phyloP scores from a whole-genome alignment of 2,329 filamentous ascomycete species.

The Pseudofabraea citricarpa region DNA sequence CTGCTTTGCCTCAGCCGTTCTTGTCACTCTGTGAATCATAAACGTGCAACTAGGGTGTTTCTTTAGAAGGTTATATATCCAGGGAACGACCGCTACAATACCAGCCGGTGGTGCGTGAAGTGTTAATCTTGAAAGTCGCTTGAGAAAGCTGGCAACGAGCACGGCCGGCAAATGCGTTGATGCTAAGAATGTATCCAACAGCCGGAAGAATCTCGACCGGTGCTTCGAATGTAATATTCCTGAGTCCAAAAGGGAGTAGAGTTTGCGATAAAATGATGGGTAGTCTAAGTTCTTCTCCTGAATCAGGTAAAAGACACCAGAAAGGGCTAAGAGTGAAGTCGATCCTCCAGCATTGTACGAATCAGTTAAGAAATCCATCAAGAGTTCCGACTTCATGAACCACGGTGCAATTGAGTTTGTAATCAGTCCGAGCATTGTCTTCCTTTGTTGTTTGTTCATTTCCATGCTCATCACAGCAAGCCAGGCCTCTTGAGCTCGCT shows the following conservation, averaged over 20 bases:
- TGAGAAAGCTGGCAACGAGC: slow-evolving; percentile 93
- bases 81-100: slow-evolving; percentile 84
- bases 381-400: slow-evolving; percentile 81
- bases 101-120: slow-evolving; percentile 87
- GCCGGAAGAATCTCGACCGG: slow-evolving; percentile 85
- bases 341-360: slow-evolving; percentile 85
- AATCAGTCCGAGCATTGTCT: slow-evolving; percentile 70
- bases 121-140: slow-evolving; percentile 78
- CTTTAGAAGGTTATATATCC: slow-evolving; percentile 92
- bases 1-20: slow-evolving; percentile 51
- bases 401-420: slow-evolving; percentile 78
- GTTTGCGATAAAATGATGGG: slow-evolving; percentile 85
- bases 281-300: slow-evolving; percentile 93
- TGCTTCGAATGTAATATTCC: slow-evolving; percentile 90
- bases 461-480: slow-evolving; percentile 66
- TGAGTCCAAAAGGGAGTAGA: slow-evolving; percentile 86
- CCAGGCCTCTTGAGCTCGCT: slow-evolving; percentile 82
- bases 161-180: slow-evolving; percentile 90
- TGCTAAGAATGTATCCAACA: slow-evolving; percentile 83
- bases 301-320: slow-evolving; percentile 92
- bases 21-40: slow-evolving; percentile 81
- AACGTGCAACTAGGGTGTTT: slow-evolving; percentile 88
- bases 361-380: slow-evolving; percentile 96
- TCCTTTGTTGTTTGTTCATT: slow-evolving; percentile 69
- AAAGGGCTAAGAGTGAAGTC: slow-evolving; percentile 81